These are phyloP conservation scores for Cardiospermum halicacabum DNA, from an alignment of 345 rosid genomes.

Conservation along the genomic window DNA sequence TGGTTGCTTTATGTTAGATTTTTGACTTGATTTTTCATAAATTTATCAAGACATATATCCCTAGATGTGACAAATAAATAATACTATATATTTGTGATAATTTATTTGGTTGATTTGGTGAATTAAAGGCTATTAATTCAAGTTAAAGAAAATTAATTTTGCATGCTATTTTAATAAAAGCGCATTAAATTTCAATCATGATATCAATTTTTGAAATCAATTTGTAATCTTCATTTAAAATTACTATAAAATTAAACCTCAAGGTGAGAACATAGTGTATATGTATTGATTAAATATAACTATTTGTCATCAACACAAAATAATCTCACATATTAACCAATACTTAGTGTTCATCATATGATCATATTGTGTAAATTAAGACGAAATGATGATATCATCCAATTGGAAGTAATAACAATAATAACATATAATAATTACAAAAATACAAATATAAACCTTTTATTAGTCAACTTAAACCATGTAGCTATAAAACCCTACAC, in stretches of 20 bases:
- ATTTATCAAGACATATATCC: too few relatives aligned
- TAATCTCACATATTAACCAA: background rate
- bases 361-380: background rate
- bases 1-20: too few relatives aligned
- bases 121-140: background rate
- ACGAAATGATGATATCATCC: background rate
- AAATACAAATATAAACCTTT: background rate
- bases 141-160: background rate
- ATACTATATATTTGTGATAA: too few relatives aligned
- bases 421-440: too few relatives aligned
- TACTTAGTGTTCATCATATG: background rate
- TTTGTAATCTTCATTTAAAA: too few relatives aligned
- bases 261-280: background rate
- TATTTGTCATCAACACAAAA: background rate
- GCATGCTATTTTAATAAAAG: constrained; percentile 6
- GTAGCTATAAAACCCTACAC: background rate
- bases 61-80: too few relatives aligned
- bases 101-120: background rate
- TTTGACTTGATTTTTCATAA: too few relatives aligned
- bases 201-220: too few relatives aligned
- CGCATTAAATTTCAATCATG: too few relatives aligned
- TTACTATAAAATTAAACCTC: too few relatives aligned
- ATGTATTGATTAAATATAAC: background rate
- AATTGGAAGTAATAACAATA: background rate
- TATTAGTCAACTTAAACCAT: background rate